These are phyloP conservation scores for Boletus austroedulis DNA, from an alignment of 1,284 basidiomycete genomes.

Conservation along the genomic window DNA sequence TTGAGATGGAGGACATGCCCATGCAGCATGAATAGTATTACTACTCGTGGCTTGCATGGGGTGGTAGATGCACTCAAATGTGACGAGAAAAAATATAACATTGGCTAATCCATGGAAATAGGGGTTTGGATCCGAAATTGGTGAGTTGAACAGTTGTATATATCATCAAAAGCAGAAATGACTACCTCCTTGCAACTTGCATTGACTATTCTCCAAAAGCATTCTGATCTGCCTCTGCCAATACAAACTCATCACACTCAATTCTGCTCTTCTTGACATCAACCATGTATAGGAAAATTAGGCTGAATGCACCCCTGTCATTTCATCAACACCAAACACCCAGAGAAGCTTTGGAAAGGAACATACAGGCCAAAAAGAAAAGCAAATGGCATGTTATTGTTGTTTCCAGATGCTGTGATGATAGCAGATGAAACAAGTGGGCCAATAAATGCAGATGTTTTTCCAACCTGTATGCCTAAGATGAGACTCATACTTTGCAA, in stretches of 20 bases:
- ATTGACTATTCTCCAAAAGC: constrained; percentile 40
- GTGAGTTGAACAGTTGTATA: neutral
- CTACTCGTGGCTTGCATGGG: no score
- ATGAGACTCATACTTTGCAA: neutral
- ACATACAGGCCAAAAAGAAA: constrained; percentile 73
- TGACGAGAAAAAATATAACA: no score
- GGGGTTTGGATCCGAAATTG: no score
- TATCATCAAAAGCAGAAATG: neutral
- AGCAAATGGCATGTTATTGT: constrained; percentile 79
- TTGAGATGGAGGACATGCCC: no score
- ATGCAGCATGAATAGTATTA: no score
- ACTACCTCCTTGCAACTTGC: neutral
- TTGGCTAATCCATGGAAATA: no score
- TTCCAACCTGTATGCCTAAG: constrained; percentile 49
- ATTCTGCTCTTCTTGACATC: constrained; percentile 66
- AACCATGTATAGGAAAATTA: constrained; percentile 63
- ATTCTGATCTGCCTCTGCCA: constrained; percentile 51
- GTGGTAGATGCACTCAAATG: no score
- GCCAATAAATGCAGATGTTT: constrained; percentile 80
- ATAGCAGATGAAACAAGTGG: constrained; percentile 76
- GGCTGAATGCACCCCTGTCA: constrained; percentile 57
- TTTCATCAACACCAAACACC: neutral
- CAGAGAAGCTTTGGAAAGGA: neutral
- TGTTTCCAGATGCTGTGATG: constrained; percentile 65
- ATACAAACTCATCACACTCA: constrained; percentile 64